phyloP scores from a whole-genome alignment of 2,329 filamentous ascomycete genomes.

The Alternaria gaisen region DNA sequence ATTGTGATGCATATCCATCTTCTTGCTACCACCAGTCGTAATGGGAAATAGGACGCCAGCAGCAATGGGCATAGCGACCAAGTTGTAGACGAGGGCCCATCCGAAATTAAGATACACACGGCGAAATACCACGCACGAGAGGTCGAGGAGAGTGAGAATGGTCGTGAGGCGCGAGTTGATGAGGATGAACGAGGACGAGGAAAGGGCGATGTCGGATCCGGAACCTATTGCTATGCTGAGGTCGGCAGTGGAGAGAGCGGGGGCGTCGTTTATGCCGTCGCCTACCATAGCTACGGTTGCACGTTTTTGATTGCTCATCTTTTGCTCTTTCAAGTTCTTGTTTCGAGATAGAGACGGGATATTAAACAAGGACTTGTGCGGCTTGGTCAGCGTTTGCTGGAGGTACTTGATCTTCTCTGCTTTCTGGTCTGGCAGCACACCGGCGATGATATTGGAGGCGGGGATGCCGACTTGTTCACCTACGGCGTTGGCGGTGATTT shows the following conservation, averaged over 20 bases:
- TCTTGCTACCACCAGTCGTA: constrained; percentile 54
- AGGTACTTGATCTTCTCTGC: constrained; percentile 70
- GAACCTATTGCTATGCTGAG: constrained; percentile 84
- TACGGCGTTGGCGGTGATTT: constrained; percentile 82
- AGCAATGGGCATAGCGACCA: constrained; percentile 79
- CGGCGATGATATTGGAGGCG: constrained; percentile 78
- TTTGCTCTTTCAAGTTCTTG: too few species aligned
- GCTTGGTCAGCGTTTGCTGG: constrained; percentile 47
- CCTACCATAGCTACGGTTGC: constrained; percentile 82
- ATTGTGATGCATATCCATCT: constrained; percentile 55
- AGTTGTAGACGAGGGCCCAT: constrained; percentile 86
- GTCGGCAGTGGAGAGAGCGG: constrained; percentile 80
- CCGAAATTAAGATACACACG: constrained; percentile 85
- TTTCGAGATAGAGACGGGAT: constrained; percentile 24
- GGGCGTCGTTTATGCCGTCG: constrained; percentile 87
- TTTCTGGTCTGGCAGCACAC: constrained; percentile 86
- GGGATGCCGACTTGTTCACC: constrained; percentile 79
- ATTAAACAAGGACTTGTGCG: constrained; percentile 22
- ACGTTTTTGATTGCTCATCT: constrained; percentile 39
- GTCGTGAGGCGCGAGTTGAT: constrained; percentile 74
- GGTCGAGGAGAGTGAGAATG: constrained; percentile 75
- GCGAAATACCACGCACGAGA: constrained; percentile 76
- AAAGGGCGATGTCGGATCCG: constrained; percentile 83
- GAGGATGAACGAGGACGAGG: constrained; percentile 82
- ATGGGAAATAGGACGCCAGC: constrained; percentile 79